Conservation (phyloP, 148 eudicot genomes). For the Arctostaphylos glauca region DNA sequence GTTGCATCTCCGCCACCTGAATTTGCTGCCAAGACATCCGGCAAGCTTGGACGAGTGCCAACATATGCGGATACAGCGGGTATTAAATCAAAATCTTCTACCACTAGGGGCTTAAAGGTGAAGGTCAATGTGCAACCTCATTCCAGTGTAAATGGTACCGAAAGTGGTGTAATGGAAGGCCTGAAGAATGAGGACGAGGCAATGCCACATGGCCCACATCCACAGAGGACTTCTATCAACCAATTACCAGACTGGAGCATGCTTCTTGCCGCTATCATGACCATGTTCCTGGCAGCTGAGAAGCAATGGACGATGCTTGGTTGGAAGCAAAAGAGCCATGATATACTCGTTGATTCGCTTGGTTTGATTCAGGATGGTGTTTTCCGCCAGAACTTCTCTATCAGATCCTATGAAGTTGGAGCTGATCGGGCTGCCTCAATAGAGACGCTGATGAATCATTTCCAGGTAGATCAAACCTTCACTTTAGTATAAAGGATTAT, state of each 20-base stretch:
- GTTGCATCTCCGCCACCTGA: slow-evolving; percentile 42
- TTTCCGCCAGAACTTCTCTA: slow-evolving; percentile 88
- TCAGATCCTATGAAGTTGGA: slow-evolving; percentile 93
- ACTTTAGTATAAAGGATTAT: not conserved
- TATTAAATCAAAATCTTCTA: slow-evolving; percentile 48
- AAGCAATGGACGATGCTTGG: slow-evolving; percentile 99
- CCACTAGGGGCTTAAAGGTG: slow-evolving; percentile 51
- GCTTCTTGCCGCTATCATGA: slow-evolving; percentile 99
- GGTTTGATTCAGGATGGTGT: slow-evolving; percentile 85
- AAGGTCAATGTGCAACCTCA: slow-evolving; percentile 89
- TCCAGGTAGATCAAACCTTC: slow-evolving; percentile 54
- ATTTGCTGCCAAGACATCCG: slow-evolving; percentile 45
- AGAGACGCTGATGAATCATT: slow-evolving; percentile 96
- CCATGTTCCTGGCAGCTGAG: slow-evolving; percentile 94
- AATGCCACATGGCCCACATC: slow-evolving; percentile 55
- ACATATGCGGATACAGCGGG: slow-evolving; percentile 53
- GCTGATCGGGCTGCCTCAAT: slow-evolving; percentile 94
- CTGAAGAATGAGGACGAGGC: slow-evolving; percentile 51
- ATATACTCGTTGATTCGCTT: slow-evolving; percentile 71
- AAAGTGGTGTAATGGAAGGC: slow-evolving; percentile 45
- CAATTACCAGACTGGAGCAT: slow-evolving; percentile 99
- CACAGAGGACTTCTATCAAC: slow-evolving; percentile 80
- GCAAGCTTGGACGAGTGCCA: slow-evolving; percentile 43
- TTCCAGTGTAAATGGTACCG: slow-evolving; percentile 68
- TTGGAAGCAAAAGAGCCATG: slow-evolving; percentile 90